Percentiles rank a stretch among this genome's conserved stretches.
Conservation (phyloP, 805 yeast genomes). For the Saccharomyces jurei region DNA sequence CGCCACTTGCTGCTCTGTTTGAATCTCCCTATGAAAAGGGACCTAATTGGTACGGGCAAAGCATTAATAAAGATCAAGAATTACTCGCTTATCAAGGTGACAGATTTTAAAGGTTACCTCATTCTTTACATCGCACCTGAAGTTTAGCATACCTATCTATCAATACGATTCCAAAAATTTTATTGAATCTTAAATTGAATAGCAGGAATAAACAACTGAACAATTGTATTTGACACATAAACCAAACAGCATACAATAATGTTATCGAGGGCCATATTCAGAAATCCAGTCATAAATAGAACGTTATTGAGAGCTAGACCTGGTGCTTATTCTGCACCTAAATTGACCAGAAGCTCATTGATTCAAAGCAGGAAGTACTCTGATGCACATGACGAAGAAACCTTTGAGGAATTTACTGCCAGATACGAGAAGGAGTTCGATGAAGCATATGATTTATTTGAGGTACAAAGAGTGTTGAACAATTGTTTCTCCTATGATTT, state of each 20-base stretch:
- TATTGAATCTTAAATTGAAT: not conserved
- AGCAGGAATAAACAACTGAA: not conserved
- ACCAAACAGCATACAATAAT: constrained; percentile 2
- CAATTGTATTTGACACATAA: not conserved
- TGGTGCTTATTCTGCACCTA: not conserved
- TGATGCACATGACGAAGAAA: constrained; percentile 76
- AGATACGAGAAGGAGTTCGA: constrained; percentile 95
- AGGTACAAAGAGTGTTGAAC: constrained; percentile 90
- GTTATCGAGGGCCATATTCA: constrained; percentile 14
- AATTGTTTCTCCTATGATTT: constrained; percentile 97
- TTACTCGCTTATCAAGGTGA: not conserved
- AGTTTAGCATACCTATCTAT: not conserved
- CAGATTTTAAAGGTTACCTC: not conserved
- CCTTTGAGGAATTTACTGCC: constrained; percentile 86
- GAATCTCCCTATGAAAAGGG: not conserved
- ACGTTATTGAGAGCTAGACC: constrained; percentile 6
- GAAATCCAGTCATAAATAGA: constrained; percentile 11
- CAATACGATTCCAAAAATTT: not conserved
- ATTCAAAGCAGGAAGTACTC: constrained; percentile 59
- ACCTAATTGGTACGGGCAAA: not conserved
- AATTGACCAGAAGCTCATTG: constrained; percentile 8
- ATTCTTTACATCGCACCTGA: not conserved
- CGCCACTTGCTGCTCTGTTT: not conserved
- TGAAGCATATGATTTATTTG: constrained; percentile 80
- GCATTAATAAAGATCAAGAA: not conserved